Percentiles rank a stretch among this genome's conserved stretches.
phyloP scores from a whole-genome alignment of 805 yeast species.

The Ogataea paradorogensis region DNA sequence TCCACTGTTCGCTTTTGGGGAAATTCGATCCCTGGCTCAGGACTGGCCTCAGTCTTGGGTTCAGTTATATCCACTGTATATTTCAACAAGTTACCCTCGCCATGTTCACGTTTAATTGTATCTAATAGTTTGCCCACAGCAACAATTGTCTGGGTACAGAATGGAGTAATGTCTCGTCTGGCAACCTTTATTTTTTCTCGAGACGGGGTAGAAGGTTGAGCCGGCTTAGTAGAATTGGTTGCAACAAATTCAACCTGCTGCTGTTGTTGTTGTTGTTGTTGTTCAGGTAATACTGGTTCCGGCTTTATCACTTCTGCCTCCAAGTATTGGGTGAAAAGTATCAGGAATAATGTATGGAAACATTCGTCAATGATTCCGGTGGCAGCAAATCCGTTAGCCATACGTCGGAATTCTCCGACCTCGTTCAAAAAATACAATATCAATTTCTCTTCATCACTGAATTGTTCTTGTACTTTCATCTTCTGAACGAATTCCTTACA shows the following conservation, averaged over 20 bases:
- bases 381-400: slow-evolving; percentile 80
- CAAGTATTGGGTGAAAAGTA: slow-evolving; percentile 36
- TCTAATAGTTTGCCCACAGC: slow-evolving; percentile 22
- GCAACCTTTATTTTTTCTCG: slow-evolving; percentile 44
- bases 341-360: slow-evolving; percentile 57
- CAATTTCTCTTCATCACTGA: slow-evolving; percentile 38
- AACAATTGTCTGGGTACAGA: slow-evolving; percentile 28
- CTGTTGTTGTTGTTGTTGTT: slow-evolving; percentile 3
- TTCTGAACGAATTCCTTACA: slow-evolving; percentile 34
- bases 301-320: not conserved
- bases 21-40: not conserved
- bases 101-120: slow-evolving; percentile 20
- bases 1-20: not conserved
- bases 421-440: slow-evolving; percentile 46
- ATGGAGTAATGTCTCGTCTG: slow-evolving; percentile 44
- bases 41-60: not conserved
- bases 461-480: slow-evolving; percentile 28
- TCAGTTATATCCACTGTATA: slow-evolving; percentile 16
- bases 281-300: not conserved
- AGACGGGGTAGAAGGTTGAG: slow-evolving; percentile 23
- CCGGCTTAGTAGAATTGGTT: slow-evolving; percentile 3
- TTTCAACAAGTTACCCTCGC: slow-evolving; percentile 23
- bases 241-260: slow-evolving; percentile 12
- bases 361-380: slow-evolving; percentile 75
- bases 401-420: slow-evolving; percentile 57